Conservation (phyloP, 352 stramenopile species). For the Thalassiosira mediterranea region DNA sequence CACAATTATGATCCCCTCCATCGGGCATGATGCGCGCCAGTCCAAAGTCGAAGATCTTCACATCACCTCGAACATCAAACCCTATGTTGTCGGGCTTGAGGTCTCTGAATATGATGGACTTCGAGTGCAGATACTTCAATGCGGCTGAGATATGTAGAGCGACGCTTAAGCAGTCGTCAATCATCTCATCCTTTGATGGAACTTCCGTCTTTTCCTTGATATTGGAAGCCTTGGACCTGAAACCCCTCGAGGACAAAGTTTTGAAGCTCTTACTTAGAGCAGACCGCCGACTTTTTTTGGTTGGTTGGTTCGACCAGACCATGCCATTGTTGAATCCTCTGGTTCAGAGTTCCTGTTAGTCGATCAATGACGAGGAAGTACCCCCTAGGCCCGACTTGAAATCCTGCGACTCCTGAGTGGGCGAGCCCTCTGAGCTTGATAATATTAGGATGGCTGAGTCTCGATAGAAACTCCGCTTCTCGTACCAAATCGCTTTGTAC, state of each 20-base stretch:
- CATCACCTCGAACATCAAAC: constrained; percentile 40
- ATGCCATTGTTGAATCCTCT: constrained; percentile 41
- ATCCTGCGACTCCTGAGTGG: constrained; percentile 11
- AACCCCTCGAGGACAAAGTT: too few species aligned
- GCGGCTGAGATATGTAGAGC: constrained; percentile 49
- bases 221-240: too few species aligned
- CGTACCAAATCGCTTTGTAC: constrained; percentile 48
- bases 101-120: constrained; percentile 69
- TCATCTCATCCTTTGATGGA: not conserved
- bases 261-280: too few species aligned
- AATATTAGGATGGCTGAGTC: constrained; percentile 63
- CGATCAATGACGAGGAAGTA: constrained; percentile 46
- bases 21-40: constrained; percentile 31
- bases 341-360: constrained; percentile 33
- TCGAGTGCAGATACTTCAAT: constrained; percentile 63
- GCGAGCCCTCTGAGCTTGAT: constrained; percentile 60
- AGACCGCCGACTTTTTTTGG: too few species aligned
- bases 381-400: too few species aligned
- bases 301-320: not conserved
- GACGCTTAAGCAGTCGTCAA: constrained; percentile 26
- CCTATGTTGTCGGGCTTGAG: constrained; percentile 55
- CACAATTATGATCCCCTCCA: constrained; percentile 16
- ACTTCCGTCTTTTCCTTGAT: too few species aligned
- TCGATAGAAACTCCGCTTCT: constrained; percentile 58
- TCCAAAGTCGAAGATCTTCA: constrained; percentile 54